Conservation (phyloP, 2,329 filamentous ascomycete genomes). For the Fusarium sp. region DNA sequence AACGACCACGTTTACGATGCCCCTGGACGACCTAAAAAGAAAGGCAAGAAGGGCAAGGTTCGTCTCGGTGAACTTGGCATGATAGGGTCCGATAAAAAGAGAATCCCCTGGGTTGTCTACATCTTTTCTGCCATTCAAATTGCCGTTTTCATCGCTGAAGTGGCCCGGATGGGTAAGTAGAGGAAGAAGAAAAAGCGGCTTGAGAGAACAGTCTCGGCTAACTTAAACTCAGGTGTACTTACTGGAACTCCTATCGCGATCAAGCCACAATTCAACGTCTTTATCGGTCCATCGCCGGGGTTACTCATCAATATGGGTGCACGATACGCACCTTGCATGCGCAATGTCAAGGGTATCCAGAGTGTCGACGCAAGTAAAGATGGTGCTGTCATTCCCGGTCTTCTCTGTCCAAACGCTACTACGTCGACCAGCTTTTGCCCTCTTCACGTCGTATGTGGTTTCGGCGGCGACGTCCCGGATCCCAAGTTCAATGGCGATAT, state of each 20-base stretch:
- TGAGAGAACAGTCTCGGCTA: conserved; percentile 11
- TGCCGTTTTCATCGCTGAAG: conserved; percentile 87
- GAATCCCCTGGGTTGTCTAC: conserved; percentile 85
- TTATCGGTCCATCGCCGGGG: conserved; percentile 93
- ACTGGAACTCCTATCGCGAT: conserved; percentile 84
- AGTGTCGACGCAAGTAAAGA: conserved; percentile 51
- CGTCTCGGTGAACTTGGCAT: conserved; percentile 70
- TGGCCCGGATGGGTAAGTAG: conserved; percentile 81
- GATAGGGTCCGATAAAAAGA: conserved; percentile 65
- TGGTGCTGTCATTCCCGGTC: conserved; percentile 56
- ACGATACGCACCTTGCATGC: conserved; percentile 94
- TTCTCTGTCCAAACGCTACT: conserved; percentile 86
- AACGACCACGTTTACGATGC: conserved; percentile 73
- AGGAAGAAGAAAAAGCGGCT: background rate
- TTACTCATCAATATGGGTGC: conserved; percentile 98
- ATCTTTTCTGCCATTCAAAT: conserved; percentile 80
- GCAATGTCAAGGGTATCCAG: conserved; percentile 76
- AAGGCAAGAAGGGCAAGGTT: conserved; percentile 58
- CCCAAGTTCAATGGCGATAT: conserved; percentile 67
- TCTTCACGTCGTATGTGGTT: conserved; percentile 85
- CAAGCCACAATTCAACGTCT: conserved; percentile 89
- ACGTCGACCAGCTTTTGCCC: conserved; percentile 71
- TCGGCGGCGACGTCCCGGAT: conserved; percentile 73
- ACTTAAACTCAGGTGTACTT: conserved; percentile 66
- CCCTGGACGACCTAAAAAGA: conserved; percentile 46